Percentiles rank a stretch among this genome's conserved stretches.
Evolutionary conservation across 352 stramenopile species (phyloP).

Genomic region (Thraustochytrium striatum): DNA sequence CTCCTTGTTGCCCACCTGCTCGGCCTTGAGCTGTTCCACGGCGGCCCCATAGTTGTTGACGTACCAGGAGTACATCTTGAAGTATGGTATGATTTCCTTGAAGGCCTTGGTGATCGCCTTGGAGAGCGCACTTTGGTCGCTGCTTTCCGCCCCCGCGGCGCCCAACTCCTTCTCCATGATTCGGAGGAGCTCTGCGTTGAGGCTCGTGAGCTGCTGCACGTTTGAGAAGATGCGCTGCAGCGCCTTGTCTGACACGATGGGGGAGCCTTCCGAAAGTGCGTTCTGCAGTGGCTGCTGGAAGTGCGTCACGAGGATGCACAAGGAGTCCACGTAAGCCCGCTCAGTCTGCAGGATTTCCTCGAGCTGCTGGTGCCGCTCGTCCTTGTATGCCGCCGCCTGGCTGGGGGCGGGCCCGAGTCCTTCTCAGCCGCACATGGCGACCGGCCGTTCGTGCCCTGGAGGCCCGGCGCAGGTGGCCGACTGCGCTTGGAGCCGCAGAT

Average conservation of each 20-base stretch:
- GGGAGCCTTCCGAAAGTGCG: background rate
- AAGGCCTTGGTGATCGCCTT: slow-evolving; percentile 40
- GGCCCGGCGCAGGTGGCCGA: background rate
- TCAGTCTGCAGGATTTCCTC: slow-evolving; percentile 33
- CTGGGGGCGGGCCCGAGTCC: too few species aligned
- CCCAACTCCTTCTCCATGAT: slow-evolving; percentile 31
- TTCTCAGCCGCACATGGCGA: too few species aligned
- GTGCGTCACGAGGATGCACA: slow-evolving; percentile 40
- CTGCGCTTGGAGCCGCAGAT: background rate
- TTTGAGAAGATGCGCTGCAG: slow-evolving; percentile 38
- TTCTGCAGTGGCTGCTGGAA: slow-evolving; percentile 19
- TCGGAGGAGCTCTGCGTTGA: slow-evolving; percentile 34
- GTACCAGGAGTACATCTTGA: slow-evolving; percentile 48
- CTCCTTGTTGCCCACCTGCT: slow-evolving; percentile 12
- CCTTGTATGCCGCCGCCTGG: too few species aligned
- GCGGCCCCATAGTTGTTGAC: slow-evolving; percentile 41
- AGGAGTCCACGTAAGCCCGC: slow-evolving; percentile 25
- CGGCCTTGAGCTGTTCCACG: slow-evolving; percentile 28
- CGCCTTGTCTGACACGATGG: slow-evolving; percentile 6
- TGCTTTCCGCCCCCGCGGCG: background rate
- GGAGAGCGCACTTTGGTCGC: background rate
- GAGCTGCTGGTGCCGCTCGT: slow-evolving; percentile 10
- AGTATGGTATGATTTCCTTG: slow-evolving; percentile 46
- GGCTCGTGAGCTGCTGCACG: slow-evolving; percentile 14
- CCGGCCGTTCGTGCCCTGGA: background rate